Evolutionary conservation across 306 rosid species (phyloP), one percentile per base, ranked within the genome.

Genomic region (Abrus pulchellus): DNA sequence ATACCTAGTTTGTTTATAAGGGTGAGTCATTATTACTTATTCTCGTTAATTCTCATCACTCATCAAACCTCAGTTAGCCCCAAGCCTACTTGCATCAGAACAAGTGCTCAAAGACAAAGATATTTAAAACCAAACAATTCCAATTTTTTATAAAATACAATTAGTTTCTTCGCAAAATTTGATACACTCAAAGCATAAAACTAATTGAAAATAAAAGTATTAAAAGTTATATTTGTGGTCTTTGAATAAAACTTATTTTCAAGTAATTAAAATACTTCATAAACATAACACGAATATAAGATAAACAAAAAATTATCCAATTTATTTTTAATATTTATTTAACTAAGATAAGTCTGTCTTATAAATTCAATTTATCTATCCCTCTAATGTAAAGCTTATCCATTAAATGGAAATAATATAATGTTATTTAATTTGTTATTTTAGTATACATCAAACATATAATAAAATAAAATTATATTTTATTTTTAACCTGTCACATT

Each of bases 61-160:
- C 77, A 82, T 55, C 59, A 52, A 69, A 69, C 52, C 32, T 1
- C 63, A 55, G 9, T 68, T 47, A 66, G 82, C 61, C 69, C 63
- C 75, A 64, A 49, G 0, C 61, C 57, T 68, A 55, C 41, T 56
- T 52, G 40, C 33, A 30, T 49, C 40, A 62, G 4, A 77, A 50
- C 5, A 53, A 64, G 44, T 77, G 7, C 20, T 20, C 20, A 65
- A 77, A 43, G 54, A 64, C 32, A 64, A 54, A 1, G 49, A 79
- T 77, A 66, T 56, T 80, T 50, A 80, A 34, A 33, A 53, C 57
- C 74, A 64, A 81, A 34, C 13, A 27, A 7, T 38, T 44, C 74
- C 44, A 32, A 7, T 48, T 47, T 11, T 33, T 12, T 34, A 62
- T 33, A 9, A 14, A 29, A 14, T 2, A 8, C 3, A 80, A 2